phyloP scores from a whole-genome alignment of 116 monocot genomes.

The Phalaenopsis hybrid region DNA sequence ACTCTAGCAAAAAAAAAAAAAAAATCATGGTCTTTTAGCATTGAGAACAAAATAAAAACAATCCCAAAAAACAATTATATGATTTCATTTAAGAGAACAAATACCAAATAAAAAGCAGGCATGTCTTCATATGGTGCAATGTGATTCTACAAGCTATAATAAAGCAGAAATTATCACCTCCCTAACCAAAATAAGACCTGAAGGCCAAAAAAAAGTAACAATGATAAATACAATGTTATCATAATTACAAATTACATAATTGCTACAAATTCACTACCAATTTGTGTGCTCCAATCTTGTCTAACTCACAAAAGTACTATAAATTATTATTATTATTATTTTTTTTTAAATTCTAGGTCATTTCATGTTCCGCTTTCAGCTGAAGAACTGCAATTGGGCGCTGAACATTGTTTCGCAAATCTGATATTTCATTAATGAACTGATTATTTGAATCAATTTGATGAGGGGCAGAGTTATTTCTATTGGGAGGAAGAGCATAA shows the following conservation, averaged over 20 bases:
- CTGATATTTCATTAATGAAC: slow-evolving; percentile 8
- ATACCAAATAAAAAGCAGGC: background rate
- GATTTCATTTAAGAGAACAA: background rate
- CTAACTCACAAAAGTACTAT: background rate
- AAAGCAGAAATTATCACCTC: background rate
- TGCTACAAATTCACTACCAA: background rate
- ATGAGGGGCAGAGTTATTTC: slow-evolving; percentile 15
- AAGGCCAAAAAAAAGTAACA: background rate
- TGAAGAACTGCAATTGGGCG: slow-evolving; percentile 24
- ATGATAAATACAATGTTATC: background rate
- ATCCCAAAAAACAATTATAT: background rate
- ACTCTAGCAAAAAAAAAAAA: background rate
- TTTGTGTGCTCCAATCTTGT: background rate
- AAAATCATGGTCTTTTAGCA: background rate
- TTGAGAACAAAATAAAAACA: background rate
- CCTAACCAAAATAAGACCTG: background rate
- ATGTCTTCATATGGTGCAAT: background rate
- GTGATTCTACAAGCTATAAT: background rate
- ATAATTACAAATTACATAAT: slow-evolving; percentile 3
- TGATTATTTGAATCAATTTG: slow-evolving; percentile 13
- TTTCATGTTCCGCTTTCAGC: slow-evolving; percentile 37
- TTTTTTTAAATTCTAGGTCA: slow-evolving; percentile 6
- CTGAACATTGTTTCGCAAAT: slow-evolving; percentile 14
- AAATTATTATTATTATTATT: no score
- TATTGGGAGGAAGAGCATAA: slow-evolving; percentile 9